A percentile compares a stretch with the other conserved stretches of the same genome.
Evolutionary conservation across 345 rosid species (phyloP).

Genomic region (Eucalyptus albens): DNA sequence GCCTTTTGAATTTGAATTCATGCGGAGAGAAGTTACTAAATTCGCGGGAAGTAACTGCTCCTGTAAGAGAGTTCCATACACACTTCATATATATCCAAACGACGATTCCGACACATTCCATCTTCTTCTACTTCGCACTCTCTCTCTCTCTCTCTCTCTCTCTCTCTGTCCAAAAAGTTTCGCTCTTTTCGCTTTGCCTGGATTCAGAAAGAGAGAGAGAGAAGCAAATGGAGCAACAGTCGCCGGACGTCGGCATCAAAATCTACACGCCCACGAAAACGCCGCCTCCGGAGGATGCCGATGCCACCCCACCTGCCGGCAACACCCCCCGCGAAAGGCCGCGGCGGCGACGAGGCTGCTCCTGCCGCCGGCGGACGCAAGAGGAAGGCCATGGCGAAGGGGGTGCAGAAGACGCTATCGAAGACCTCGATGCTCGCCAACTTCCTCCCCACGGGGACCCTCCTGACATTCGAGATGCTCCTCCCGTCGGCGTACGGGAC

Average conservation of each 20-base stretch:
- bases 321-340: not conserved
- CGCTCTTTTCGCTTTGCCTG: not conserved
- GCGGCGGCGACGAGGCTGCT: not conserved
- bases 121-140: not conserved
- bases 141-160: not conserved
- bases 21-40: not conserved
- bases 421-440: constrained; percentile 27
- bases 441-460: constrained; percentile 45
- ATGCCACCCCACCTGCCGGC: not conserved
- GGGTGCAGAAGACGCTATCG: constrained; percentile 28
- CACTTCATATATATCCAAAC: not conserved
- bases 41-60: not conserved
- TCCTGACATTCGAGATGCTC: constrained; percentile 37
- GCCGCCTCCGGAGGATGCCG: not conserved
- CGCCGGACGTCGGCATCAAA: constrained; percentile 15
- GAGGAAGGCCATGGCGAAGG: constrained; percentile 25
- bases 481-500: constrained; percentile 16
- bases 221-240: not conserved
- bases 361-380: not conserved
- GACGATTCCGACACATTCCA: not conserved
- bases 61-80: not conserved
- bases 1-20: not conserved
- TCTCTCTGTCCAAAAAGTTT: not conserved
- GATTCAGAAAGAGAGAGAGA: not conserved
- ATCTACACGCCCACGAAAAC: constrained; percentile 11